Base-by-base conservation (phyloP, 2,329 filamentous ascomycete species). In the Penicillium sp. region DNA sequence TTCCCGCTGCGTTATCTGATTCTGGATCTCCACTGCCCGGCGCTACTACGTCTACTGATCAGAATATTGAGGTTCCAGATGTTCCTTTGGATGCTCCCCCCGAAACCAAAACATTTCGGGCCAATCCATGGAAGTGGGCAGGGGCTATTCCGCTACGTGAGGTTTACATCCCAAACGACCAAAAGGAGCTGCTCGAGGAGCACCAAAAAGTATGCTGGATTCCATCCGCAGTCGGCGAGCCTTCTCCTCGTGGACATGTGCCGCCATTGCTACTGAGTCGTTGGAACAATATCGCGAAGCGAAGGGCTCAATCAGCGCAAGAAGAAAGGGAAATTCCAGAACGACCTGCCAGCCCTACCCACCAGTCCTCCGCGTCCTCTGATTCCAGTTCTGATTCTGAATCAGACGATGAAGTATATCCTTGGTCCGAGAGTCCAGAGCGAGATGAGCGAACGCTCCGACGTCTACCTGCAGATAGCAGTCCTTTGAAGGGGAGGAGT, bases 161-260 rank as follows among this genome's bases (percentile, higher is more conserved):
- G 59, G 66, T 81, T 28, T 71, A 63, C 21, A 79, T 84, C 48
- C 75, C 80, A 2, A 71, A 67, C 23, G 74, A 81, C 14, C 85
- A 88, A 60, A 64, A 68, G 39, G 61, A 71, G 8, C 70, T 87
- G 5, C 68, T 88, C 1, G 74, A 78, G 5, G 66, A 73, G 6
- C 14, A 7, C 10, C 56, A 70, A 5, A 56, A 44, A 23, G 72
- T 78, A 14, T 81, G 64, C 51, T 74, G 71, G 74, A 60, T 75
- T 48, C 72, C 73, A 33, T 66, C 71, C n/a, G 54, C 59, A n/a
- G 44, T 67, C 1, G 70, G 71, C 13, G 56, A 63, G 13, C 51
- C 51, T 13, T 44, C 53, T 29, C 67, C 68, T 18, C 63, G 62
- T 26, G 69, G 66, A 3, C 65, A 73, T 60, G 72, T 75, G 24